phyloP scores from a whole-genome alignment of 768 basidiomycete genomes.

The Saitozyma podzolica region DNA sequence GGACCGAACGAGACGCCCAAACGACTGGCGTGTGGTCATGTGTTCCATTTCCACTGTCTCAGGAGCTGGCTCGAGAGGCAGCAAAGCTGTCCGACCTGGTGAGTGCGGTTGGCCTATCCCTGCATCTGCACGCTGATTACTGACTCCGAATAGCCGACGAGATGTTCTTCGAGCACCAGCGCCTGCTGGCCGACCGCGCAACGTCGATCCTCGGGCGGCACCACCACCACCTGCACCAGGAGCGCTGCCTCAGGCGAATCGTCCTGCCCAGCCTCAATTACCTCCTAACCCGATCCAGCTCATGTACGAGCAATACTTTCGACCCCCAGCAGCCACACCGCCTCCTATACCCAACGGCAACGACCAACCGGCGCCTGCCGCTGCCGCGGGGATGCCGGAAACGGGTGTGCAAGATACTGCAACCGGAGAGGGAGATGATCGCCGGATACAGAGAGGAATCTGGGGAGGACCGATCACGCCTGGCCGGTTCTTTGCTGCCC shows the following conservation, averaged over 20 bases:
- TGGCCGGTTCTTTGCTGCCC: slow-evolving; percentile 38
- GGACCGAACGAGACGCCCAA: slow-evolving; percentile 95
- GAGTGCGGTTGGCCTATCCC: slow-evolving; percentile 42
- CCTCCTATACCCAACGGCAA: slow-evolving; percentile 15
- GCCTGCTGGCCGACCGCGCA: not conserved
- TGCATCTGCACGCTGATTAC: not conserved
- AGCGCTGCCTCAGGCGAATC: slow-evolving; percentile 24
- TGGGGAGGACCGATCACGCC: slow-evolving; percentile 42
- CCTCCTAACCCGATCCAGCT: slow-evolving; percentile 30
- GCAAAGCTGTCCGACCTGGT: slow-evolving; percentile 99
- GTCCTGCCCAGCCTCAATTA: slow-evolving; percentile 40
- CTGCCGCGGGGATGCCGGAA: slow-evolving; percentile 19
- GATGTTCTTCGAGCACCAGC: slow-evolving; percentile 32
- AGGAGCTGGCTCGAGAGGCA: slow-evolving; percentile 97
- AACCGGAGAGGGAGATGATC: slow-evolving; percentile 1
- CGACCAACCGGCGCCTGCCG: slow-evolving; percentile 9
- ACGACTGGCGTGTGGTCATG: slow-evolving; percentile 92
- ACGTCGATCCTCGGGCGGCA: not conserved
- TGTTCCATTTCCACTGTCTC: slow-evolving; percentile 97
- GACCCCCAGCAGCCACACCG: slow-evolving; percentile 11
- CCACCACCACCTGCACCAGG: slow-evolving; percentile 41
- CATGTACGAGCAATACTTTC: slow-evolving; percentile 38
- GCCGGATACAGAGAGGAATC: slow-evolving; percentile 30
- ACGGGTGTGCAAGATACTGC: too few species aligned
- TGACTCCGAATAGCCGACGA: slow-evolving; percentile 26